phyloP scores from a whole-genome alignment of 345 rosid genomes.

The Eucalyptus pauciflora region DNA sequence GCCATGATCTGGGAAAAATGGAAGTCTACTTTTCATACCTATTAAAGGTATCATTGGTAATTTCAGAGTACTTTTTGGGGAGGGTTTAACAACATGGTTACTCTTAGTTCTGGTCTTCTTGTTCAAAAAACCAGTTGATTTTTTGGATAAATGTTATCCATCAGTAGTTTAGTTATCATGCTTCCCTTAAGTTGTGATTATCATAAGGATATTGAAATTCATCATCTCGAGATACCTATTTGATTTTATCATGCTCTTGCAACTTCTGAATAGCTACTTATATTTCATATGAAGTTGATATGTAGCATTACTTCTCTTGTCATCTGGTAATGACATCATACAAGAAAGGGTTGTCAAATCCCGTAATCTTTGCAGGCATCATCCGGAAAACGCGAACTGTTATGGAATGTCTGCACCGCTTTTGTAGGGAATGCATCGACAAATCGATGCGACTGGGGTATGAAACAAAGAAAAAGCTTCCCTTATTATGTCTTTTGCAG shows the following conservation, averaged over 20 bases:
- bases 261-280: background rate
- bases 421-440: conserved; percentile 94
- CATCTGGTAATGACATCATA: background rate
- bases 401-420: conserved; percentile 94
- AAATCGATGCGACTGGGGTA: conserved; percentile 98
- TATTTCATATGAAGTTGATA: background rate
- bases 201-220: background rate
- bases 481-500: background rate
- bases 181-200: background rate
- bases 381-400: conserved; percentile 92
- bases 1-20: background rate
- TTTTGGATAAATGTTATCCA: background rate
- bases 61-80: background rate
- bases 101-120: background rate
- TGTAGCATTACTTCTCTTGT: background rate
- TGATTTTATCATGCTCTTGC: background rate
- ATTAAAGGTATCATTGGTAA: background rate
- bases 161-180: background rate
- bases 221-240: background rate
- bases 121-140: background rate
- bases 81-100: background rate
- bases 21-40: background rate
- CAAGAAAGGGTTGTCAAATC: background rate
- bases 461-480: background rate
- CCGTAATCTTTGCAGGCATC: conserved; percentile 40